Percentiles rank a stretch among this genome's conserved stretches.
Conservation (phyloP, 345 rosid genomes). For the Tarenaya hassleriana region DNA sequence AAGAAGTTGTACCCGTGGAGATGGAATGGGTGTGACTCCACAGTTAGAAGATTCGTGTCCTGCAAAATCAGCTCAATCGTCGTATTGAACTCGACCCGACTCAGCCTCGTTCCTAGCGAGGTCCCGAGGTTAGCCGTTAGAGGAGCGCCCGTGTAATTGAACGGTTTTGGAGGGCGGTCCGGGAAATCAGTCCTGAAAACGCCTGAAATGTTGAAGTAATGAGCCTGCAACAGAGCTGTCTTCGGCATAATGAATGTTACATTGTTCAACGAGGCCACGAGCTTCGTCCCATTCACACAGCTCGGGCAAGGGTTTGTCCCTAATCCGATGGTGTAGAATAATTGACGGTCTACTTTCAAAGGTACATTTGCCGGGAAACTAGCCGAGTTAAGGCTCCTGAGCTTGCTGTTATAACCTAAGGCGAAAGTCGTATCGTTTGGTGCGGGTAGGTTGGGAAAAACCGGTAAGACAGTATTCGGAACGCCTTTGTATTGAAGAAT, state of each 20-base stretch:
- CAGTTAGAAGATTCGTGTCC: conserved; percentile 50
- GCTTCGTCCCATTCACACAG: conserved; percentile 53
- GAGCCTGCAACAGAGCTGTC: conserved; percentile 57
- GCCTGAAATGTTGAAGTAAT: conserved; percentile 34
- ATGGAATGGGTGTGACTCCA: conserved; percentile 66
- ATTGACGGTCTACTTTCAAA: conserved; percentile 39
- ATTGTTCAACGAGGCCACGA: conserved; percentile 54
- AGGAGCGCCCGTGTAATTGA: conserved; percentile 55
- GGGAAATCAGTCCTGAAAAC: conserved; percentile 59
- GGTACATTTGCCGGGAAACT: conserved; percentile 61
- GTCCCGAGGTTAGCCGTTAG: conserved; percentile 45
- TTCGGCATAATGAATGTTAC: conserved; percentile 60
- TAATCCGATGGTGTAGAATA: conserved; percentile 48
- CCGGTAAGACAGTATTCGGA: conserved; percentile 46
- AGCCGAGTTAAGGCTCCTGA: conserved; percentile 54
- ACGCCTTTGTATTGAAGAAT: conserved; percentile 74
- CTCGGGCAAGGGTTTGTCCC: conserved; percentile 59
- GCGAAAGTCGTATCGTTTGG: conserved; percentile 58
- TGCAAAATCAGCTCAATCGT: conserved; percentile 49
- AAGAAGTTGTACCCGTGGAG: conserved; percentile 68
- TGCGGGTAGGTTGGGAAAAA: conserved; percentile 37
- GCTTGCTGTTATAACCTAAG: conserved; percentile 36
- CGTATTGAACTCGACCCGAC: conserved; percentile 45
- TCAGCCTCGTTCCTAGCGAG: conserved; percentile 40
- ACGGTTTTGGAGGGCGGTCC: conserved; percentile 35